Percentiles rank a stretch among this genome's conserved stretches.
Evolutionary conservation across 2,329 filamentous ascomycete species (phyloP).

Genomic region (Verruconis gallopava): DNA sequence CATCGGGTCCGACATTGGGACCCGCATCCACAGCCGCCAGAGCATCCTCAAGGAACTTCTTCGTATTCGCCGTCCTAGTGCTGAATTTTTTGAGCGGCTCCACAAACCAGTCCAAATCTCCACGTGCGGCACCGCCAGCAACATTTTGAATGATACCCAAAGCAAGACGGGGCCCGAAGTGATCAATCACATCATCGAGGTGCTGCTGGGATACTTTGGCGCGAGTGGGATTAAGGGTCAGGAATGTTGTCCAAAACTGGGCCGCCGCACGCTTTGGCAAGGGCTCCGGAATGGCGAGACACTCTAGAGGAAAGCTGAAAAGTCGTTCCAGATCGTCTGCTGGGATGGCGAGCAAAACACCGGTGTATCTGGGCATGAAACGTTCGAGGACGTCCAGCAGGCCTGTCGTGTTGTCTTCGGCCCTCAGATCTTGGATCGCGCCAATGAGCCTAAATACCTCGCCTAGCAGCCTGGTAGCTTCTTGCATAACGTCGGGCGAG

Average conservation of each 20-base stretch:
- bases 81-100: slow-evolving; percentile 4
- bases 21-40: neutral
- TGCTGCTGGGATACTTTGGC: slow-evolving; percentile 19
- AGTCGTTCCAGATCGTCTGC: slow-evolving; percentile 48
- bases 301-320: slow-evolving; percentile 58
- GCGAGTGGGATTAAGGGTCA: neutral
- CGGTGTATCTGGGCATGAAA: slow-evolving; percentile 11
- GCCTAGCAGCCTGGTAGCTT: slow-evolving; percentile 19
- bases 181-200: slow-evolving; percentile 35
- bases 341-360: slow-evolving; percentile 31
- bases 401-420: slow-evolving; percentile 9
- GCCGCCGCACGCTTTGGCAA: slow-evolving; percentile 62
- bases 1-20: neutral
- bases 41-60: slow-evolving; percentile 35
- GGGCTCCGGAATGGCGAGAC: slow-evolving; percentile 57
- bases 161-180: slow-evolving; percentile 49
- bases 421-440: slow-evolving; percentile 1
- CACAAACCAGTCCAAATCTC: slow-evolving; percentile 54
- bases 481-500: slow-evolving; percentile 31
- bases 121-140: slow-evolving; percentile 54
- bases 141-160: slow-evolving; percentile 51
- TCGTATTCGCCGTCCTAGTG: slow-evolving; percentile 40
- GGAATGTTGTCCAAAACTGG: slow-evolving; percentile 48
- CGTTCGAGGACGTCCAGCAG: slow-evolving; percentile 8
- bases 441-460: slow-evolving; percentile 3